Evolutionary conservation across 495 filamentous ascomycete species (phyloP), one percentile per base, ranked within the genome.

Genomic region (Penicillium cosmopolitanum): DNA sequence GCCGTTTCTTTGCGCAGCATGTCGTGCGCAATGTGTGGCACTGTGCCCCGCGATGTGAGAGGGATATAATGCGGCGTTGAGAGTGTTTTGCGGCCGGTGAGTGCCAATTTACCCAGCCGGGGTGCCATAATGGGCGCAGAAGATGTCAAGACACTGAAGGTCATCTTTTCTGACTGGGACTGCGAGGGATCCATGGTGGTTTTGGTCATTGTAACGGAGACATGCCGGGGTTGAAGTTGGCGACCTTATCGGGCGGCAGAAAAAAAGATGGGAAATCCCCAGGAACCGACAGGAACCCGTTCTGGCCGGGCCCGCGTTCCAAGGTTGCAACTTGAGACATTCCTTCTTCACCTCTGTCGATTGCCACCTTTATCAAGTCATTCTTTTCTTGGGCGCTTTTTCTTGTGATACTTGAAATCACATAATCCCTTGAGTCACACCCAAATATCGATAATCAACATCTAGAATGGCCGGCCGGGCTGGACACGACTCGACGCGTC

Each of bases 21-120:
- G 78, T 98, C 95, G 54, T 92, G 94, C 15, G 93, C 86, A 53
- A 98, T 74, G 75, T 98, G 95, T 21, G 95, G 91, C 31, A 97
- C 77, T 2, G 80, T 82, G 11, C 95, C 95, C 58, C 95, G 83
- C 42, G 96, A 96, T 3, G 89, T 89, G 62, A 87, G 74, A 34
- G 84, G 87, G 42, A 97, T 71, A 70, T 87, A 96, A 63, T 90
- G 88, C 50, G 95, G 95, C 21, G 96, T 98, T 5, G 87, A 75
- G 57, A 96, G 77, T 12, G 81, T 64, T 53, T 76, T 80, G 40
- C 88, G 80, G 53, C 85, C 84, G 15, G 81, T 66, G 5, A 92
- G 64, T 3, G 79, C 67, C 31, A 97, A 74, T 54, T 73, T 79
- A 16, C 92, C 93, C 23, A 93, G 68, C 64, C 90, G 74, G 46